Base-by-base conservation (phyloP, 1,139 yeast species). In the Yarrowia galli region DNA sequence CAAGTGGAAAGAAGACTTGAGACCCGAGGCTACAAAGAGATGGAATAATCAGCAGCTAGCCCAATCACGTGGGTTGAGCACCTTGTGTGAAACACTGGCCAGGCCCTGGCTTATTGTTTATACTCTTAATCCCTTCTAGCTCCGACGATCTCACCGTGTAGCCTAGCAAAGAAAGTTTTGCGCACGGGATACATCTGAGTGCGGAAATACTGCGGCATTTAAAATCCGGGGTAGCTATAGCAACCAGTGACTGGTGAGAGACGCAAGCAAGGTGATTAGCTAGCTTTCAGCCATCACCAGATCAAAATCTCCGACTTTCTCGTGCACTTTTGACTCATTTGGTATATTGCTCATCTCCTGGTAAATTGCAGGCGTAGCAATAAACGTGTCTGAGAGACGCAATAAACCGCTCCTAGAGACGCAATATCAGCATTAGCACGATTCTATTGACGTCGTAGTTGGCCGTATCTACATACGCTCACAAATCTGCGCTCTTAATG, bases 181-280 rank as follows among this genome's bases (percentile, higher is more conserved):
- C 16, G 38, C 53, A 48, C 53, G 53, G 53, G 38, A 48, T 48
- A 23, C 22, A 48, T 28, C 51, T 46, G 51, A 16, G 51, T 10
- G 22, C 42, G 20, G 54, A 8, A 18, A 36, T 38, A 36, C 60
- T 53, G 60, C 60, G 60, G 60, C 60, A 53, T 53, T 53, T 51
- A 35, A 22, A 53, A 53, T 53, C 60, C 32, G 60, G 60, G 60
- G 60, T 53, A 53, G 16, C 45, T 13, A 53, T 36, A 53, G 60
- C 43, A 53, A 53, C 60, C 10, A 25, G 40, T 9, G 16, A 28
- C 15, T n/a, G 54, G 12, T 5, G 25, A 28, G 38, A 18, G 1
- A 28, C 32, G 32, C 5, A 23, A 28, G 23, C 38, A 32, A 48
- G 5, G 32, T 6, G 32, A 7, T 28, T 10, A 28, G 32, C 32